These are phyloP conservation scores for Cyclospora cayetanensis DNA, from an alignment of 169 alveolate species.

Conservation along the genomic window DNA sequence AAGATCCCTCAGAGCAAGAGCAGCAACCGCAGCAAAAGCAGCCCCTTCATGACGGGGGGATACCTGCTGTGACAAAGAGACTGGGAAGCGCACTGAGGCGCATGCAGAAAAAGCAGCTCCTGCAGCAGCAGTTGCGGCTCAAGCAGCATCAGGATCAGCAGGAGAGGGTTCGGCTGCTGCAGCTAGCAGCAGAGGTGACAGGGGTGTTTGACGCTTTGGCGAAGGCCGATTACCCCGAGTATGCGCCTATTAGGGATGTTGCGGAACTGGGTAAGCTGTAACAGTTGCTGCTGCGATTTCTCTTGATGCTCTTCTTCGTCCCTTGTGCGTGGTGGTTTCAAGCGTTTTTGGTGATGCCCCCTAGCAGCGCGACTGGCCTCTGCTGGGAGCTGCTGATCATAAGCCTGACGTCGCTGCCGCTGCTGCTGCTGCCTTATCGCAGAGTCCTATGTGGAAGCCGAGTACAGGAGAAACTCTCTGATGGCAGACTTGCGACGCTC, in stretches of 20 bases:
- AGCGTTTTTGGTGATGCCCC: conserved; percentile 7
- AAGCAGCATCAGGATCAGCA: conserved; percentile 28
- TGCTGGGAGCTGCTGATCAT: background rate
- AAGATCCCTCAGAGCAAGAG: too few species aligned
- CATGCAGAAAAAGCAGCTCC: background rate
- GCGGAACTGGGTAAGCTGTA: conserved; percentile 25
- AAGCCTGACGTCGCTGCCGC: background rate
- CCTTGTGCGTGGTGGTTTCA: too few species aligned
- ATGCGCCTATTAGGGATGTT: background rate
- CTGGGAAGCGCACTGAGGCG: background rate
- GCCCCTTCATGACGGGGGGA: too few species aligned
- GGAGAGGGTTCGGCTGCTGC: conserved; percentile 23
- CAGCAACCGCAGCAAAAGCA: too few species aligned
- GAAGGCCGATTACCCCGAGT: conserved; percentile 27
- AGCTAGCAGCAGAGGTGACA: background rate
- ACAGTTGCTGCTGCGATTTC: background rate
- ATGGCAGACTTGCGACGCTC: background rate
- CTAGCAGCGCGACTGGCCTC: background rate
- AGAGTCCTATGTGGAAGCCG: conserved; percentile 31
- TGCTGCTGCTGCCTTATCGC: conserved; percentile 41
- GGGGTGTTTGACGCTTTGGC: conserved; percentile 31
- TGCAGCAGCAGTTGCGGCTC: conserved; percentile 13
- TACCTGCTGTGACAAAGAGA: too few species aligned
- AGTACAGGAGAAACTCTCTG: background rate
- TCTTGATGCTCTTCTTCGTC: background rate